Percentiles rank a stretch among this genome's conserved stretches.
Evolutionary conservation across 805 yeast genomes (phyloP).

Genomic region (Saccharomycopsis fibuligera): DNA sequence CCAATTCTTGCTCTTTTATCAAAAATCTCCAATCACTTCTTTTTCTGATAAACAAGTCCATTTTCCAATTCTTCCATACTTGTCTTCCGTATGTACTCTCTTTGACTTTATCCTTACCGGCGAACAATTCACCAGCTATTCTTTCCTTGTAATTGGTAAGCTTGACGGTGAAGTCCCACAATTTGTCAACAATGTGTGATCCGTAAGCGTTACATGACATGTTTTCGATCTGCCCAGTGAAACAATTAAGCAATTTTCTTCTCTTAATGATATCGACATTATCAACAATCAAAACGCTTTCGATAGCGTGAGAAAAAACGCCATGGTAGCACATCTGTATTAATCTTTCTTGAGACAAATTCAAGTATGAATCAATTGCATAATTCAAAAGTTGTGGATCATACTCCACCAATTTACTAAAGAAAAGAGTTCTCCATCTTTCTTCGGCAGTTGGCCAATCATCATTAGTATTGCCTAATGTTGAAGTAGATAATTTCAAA

Average conservation of each 20-base stretch:
- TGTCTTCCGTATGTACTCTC: conserved; percentile 80
- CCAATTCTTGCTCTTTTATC: conserved; percentile 47
- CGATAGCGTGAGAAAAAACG: conserved; percentile 85
- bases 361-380: conserved; percentile 54
- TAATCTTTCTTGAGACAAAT: conserved; percentile 53
- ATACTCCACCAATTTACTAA: conserved; percentile 66
- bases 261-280: conserved; percentile 48
- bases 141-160: conserved; percentile 83
- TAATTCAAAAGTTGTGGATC: conserved; percentile 54
- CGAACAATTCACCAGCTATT: conserved; percentile 60
- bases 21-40: conserved; percentile 75
- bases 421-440: conserved; percentile 67
- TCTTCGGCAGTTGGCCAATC: conserved; percentile 94
- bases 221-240: conserved; percentile 48
- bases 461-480: conserved; percentile 73
- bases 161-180: conserved; percentile 73
- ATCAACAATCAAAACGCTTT: conserved; percentile 48
- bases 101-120: conserved; percentile 62
- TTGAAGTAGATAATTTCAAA: conserved; percentile 57
- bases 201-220: conserved; percentile 84
- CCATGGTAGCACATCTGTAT: conserved; percentile 81
- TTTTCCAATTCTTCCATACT: conserved; percentile 93
- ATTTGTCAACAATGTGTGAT: conserved; percentile 79
- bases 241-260: conserved; percentile 60
- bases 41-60: conserved; percentile 72